Percentiles rank a stretch among this genome's conserved stretches.
These are phyloP conservation scores for Solanum hybrid DNA, from an alignment of 305 asterid genomes.

Conservation along the genomic window DNA sequence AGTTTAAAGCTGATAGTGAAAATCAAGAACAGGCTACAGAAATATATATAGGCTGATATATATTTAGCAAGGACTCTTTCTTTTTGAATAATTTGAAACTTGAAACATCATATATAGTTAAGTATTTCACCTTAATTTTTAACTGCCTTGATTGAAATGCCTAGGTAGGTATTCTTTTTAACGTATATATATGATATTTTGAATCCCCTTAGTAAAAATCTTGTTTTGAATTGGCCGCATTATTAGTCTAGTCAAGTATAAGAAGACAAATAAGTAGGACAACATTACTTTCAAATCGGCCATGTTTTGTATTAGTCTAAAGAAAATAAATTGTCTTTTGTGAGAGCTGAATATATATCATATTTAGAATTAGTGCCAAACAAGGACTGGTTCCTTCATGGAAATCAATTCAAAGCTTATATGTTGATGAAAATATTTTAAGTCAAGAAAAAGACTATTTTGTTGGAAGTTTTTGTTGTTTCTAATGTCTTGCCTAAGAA, in stretches of 20 bases:
- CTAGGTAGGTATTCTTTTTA: neutral
- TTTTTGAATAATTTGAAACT: neutral
- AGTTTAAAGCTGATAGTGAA: neutral
- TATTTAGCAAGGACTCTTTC: neutral
- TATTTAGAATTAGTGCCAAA: no score
- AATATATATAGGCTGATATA: no score
- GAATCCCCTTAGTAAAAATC: neutral
- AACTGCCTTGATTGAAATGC: neutral
- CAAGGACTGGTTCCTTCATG: no score
- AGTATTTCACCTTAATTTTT: neutral
- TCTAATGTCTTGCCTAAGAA: no score
- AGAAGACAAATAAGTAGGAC: neutral
- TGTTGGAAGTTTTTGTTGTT: no score
- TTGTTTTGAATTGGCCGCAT: neutral
- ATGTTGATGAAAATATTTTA: no score
- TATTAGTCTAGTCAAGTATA: neutral
- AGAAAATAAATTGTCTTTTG: neutral
- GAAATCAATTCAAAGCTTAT: no score
- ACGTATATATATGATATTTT: no score
- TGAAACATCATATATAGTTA: neutral
- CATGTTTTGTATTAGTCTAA: neutral
- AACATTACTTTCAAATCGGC: neutral
- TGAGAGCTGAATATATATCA: neutral
- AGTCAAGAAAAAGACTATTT: no score
- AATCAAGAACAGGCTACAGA: neutral